Evolutionary conservation across 2,329 filamentous ascomycete species (phyloP), one percentile per base, ranked within the genome.

Genomic region (Monosporascus sp.): DNA sequence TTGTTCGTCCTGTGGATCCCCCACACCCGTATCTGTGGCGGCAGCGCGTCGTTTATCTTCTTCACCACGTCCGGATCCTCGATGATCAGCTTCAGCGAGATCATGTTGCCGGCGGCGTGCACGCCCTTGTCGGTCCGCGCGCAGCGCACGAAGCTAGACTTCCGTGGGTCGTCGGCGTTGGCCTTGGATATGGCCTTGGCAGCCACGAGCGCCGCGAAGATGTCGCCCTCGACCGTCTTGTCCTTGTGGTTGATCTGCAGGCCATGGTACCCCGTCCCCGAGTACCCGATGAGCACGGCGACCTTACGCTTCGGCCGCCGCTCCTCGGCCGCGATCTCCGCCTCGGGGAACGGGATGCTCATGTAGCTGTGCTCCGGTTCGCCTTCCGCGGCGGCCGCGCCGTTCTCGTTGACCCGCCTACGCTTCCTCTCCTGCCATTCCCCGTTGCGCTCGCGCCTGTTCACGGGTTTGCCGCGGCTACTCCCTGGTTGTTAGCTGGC

Each of bases 61-160:
- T 91, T 77, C 24, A 97, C 86, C 48, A 97, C 84, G 58, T 96
- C 85, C 11, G 85, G 80, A 54, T 97, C 93, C 71, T 97, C 93
- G 48, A 97, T 87, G 64, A 99, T 97, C 62, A 99, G 79, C 76
- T 99, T 99, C 64, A 97, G 72, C 34, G 91, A 96, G 57, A 97
- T 90, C 65, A 97, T 87, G 66, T 97, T 97, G 50, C 93, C 94
- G 1, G 93, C 93, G 1, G 93, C 93, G 70, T 97, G 93, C 2
- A 97, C 93, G 52, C 94, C 94, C 77, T 97, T 99, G 75, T 99
- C 94, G 0, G 94, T 99, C 59, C 94, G 83, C 4, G 94, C 94
- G 71, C 94, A 99, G 59, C 94, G 87, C 51, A 96, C 90, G 47
- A 99, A 82, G 50, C 91, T 92, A 2, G 91, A 96, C 73, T 99